Conservation (phyloP, 768 basidiomycete species). For the Kwoniella mangroviensis region DNA sequence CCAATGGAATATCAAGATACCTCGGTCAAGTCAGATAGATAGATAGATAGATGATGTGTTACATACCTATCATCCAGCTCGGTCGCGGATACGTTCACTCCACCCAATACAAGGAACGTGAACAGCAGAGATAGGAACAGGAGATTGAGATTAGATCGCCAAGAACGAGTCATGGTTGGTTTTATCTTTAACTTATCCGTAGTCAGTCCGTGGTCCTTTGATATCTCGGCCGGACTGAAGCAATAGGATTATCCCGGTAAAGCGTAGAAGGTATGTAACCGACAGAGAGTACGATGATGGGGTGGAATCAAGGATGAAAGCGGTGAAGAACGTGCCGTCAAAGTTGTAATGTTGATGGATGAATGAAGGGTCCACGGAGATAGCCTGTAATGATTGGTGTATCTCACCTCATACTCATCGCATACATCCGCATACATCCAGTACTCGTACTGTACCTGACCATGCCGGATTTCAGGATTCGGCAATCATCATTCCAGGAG, state of each 20-base stretch:
- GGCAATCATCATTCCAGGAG: no score
- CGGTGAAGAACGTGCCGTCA: background rate
- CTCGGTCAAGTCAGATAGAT: background rate
- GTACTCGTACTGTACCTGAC: no score
- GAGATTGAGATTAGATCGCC: constrained; percentile 29
- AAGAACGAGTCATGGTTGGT: constrained; percentile 2
- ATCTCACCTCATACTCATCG: background rate
- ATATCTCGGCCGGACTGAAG: background rate
- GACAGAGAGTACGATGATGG: background rate
- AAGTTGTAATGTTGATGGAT: background rate
- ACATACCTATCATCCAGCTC: constrained; percentile 7
- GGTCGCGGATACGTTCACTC: constrained; percentile 15
- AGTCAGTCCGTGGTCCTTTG: background rate
- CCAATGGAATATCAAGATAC: background rate
- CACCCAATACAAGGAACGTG: background rate
- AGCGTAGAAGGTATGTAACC: background rate
- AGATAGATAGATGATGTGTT: background rate
- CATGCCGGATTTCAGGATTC: no score
- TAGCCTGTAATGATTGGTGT: background rate
- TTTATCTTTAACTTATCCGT: background rate
- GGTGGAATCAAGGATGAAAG: background rate
- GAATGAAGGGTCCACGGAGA: background rate
- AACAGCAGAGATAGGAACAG: constrained; percentile 11
- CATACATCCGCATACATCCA: no score
- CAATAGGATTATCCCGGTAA: background rate